A percentile compares a stretch with the other conserved stretches of the same genome.
Conservation (phyloP, 192 early-diverging fungal species). For the Umbelopsis sp. region DNA sequence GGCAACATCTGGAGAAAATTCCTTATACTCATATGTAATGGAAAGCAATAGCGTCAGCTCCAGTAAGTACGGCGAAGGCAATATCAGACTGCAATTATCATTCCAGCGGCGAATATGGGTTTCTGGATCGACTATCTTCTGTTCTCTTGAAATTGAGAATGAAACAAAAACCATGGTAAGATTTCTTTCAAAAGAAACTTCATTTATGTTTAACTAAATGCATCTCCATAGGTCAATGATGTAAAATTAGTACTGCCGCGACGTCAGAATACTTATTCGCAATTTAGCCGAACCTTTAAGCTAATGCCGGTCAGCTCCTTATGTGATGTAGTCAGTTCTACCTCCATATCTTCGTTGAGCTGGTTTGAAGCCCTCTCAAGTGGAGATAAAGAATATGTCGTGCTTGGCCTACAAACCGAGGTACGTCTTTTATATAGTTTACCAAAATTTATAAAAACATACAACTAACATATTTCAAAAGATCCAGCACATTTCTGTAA, state of each 20-base stretch:
- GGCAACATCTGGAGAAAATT: neutral
- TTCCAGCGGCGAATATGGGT: neutral
- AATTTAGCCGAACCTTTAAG: neutral
- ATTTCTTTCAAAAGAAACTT: neutral
- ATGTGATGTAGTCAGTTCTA: neutral
- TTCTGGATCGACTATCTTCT: slow-evolving; percentile 5
- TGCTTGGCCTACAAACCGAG: neutral
- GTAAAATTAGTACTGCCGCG: neutral
- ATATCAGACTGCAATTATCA: neutral
- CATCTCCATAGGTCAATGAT: neutral
- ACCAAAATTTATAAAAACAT: neutral
- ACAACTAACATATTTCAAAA: neutral
- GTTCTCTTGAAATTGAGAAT: neutral
- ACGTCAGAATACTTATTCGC: neutral
- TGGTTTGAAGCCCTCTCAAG: neutral
- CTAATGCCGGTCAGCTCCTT: neutral
- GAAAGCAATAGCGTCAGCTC: neutral
- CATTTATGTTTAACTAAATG: neutral
- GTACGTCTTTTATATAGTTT: neutral
- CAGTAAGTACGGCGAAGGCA: neutral
- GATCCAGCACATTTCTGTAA: neutral
- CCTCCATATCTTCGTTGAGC: neutral
- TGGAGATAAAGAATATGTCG: neutral
- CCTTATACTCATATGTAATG: neutral
- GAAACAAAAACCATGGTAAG: neutral